These are phyloP conservation scores for Microdochium bolleyi DNA, from an alignment of 2,329 filamentous ascomycete genomes.

Conservation along the genomic window DNA sequence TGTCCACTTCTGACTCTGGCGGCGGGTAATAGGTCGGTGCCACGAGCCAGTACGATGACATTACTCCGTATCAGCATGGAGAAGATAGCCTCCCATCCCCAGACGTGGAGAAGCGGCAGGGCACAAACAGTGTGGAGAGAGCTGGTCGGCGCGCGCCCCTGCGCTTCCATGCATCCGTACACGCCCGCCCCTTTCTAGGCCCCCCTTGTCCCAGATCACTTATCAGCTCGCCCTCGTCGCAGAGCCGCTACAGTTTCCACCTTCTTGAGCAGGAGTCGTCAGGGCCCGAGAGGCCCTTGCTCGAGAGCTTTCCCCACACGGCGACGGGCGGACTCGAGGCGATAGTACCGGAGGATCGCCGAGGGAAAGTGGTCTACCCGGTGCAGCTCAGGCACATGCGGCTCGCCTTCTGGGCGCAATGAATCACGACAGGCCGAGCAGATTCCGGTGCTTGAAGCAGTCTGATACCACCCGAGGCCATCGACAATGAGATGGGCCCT, in stretches of 20 bases:
- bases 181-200: neutral
- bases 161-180: neutral
- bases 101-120: neutral
- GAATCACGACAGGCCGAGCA: too few relatives aligned
- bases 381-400: too few relatives aligned
- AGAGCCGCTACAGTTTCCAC: neutral
- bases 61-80: neutral
- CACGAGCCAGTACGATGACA: too few relatives aligned
- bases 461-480: too few relatives aligned
- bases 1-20: too few relatives aligned
- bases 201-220: neutral
- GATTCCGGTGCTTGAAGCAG: too few relatives aligned
- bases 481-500: too few relatives aligned
- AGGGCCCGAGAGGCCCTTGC: neutral
- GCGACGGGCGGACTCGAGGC: neutral
- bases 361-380: neutral
- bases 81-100: neutral
- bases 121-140: constrained; percentile 1
- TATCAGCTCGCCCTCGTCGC: neutral
- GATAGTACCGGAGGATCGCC: neutral
- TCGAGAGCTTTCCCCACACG: neutral
- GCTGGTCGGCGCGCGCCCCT: neutral
- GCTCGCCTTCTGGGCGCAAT: too few relatives aligned
- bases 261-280: neutral
- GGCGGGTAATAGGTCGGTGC: too few relatives aligned